Percentiles rank a stretch among this genome's conserved stretches.
These are phyloP conservation scores for Talaromyces pinophilus DNA, from an alignment of 2,329 filamentous ascomycete species.

Conservation along the genomic window DNA sequence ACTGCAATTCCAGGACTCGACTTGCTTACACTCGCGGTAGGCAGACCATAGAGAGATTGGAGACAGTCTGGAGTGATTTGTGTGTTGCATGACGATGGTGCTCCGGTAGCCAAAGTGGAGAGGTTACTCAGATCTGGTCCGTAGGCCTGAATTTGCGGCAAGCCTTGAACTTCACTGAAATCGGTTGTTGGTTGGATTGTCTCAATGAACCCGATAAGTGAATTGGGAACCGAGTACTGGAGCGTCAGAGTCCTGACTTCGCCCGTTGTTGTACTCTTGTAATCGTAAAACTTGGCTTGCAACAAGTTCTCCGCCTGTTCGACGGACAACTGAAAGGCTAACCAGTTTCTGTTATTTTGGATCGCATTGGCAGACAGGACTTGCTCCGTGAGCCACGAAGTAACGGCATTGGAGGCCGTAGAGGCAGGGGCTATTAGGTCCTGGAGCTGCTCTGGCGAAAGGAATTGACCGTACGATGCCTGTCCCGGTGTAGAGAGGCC, in stretches of 20 bases:
- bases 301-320: constrained; percentile 11
- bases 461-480: constrained; percentile 14
- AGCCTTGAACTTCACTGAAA: constrained; percentile 14
- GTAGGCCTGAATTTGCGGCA: background rate
- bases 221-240: constrained; percentile 14
- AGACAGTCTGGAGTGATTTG: constrained; percentile 19
- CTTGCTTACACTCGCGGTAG: background rate
- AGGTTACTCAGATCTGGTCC: constrained; percentile 2
- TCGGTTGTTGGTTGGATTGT: constrained; percentile 21
- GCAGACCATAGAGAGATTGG: constrained; percentile 17
- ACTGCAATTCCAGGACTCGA: constrained; percentile 10
- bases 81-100: constrained; percentile 12
- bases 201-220: constrained; percentile 15
- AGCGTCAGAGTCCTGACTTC: constrained; percentile 5
- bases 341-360: constrained; percentile 13
- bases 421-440: constrained; percentile 15
- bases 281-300: constrained; percentile 17
- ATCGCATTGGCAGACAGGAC: background rate
- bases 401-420: constrained; percentile 8
- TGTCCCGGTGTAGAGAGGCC: constrained; percentile 14
- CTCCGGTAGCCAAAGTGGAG: background rate
- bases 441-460: constrained; percentile 11
- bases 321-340: constrained; percentile 9
- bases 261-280: constrained; percentile 8
- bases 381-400: constrained; percentile 16